These are phyloP conservation scores for Mycena chlorophos DNA, from an alignment of 768 basidiomycete species.

Conservation along the genomic window DNA sequence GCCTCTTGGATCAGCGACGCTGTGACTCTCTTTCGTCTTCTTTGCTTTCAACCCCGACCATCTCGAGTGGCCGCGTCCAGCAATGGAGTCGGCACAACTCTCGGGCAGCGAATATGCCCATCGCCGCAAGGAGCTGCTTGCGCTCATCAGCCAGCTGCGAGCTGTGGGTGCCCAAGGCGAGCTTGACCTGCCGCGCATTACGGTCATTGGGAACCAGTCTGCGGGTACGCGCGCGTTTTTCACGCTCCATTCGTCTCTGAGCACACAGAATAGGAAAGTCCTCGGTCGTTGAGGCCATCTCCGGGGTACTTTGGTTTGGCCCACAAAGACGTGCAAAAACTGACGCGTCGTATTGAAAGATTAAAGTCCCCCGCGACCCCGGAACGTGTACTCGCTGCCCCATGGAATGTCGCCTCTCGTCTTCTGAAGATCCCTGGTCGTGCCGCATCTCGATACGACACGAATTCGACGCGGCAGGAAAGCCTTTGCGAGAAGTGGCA, in stretches of 20 bases:
- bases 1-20: no score
- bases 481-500: conserved; percentile 22
- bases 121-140: conserved; percentile 32
- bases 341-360: conserved; percentile 27
- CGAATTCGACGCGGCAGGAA: conserved; percentile 37
- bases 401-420: conserved; percentile 37
- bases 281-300: conserved; percentile 51
- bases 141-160: conserved; percentile 33
- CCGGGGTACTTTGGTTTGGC: conserved; percentile 35
- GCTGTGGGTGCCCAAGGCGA: conserved; percentile 43
- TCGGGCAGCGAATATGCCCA: conserved; percentile 34
- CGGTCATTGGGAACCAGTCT: conserved; percentile 54
- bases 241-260: neutral
- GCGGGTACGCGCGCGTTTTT: conserved; percentile 33
- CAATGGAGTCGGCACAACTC: conserved; percentile 10
- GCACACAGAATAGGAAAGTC: conserved; percentile 34
- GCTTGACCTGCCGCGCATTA: conserved; percentile 50
- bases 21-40: neutral
- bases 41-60: neutral
- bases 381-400: conserved; percentile 45
- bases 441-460: conserved; percentile 45
- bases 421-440: conserved; percentile 29
- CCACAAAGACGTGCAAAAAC: neutral
- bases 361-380: conserved; percentile 48
- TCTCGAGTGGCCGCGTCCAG: neutral